Base-by-base conservation (phyloP, 441 rosid species). In the Populus hybrid region DNA sequence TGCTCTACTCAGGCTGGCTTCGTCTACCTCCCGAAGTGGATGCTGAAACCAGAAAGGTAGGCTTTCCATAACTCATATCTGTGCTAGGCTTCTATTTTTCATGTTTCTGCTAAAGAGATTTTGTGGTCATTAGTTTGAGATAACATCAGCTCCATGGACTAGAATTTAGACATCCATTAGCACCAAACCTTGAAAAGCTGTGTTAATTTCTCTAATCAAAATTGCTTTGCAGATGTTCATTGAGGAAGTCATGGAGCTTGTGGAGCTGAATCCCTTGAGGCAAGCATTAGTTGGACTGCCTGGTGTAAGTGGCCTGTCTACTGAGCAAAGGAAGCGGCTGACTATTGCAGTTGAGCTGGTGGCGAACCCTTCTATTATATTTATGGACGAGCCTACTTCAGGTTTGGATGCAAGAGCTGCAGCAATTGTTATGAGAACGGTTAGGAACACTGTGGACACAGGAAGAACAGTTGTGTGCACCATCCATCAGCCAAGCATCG, bases 1-100 rank as follows among this genome's bases (percentile, higher is more conserved):
- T 88, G 81, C 79, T 88, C 26, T 86, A 85, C 79, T 88, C 91
- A 21, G 88, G 86, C 28, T 88, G 89, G 91, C 88, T 88, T 42
- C 87, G 89, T 61, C 76, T 85, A 23, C 79, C 91, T 30, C 30
- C 73, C 16, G 84, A 86, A 72, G 86, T 88, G 6, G 42, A 84
- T 50, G 57, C 42, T 5, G 79, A 84, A 78, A 89, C 88, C 70
- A 82, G 91, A 79, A 80, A 86, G 90, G 90, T 87, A 72, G 30
- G 10, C 24, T 46, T 73, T 14, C 20, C 4, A 20, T 20, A 8
- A 8, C 40, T 64, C 50, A 18, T 35, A 64, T 28, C 65, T 26
- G 6, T 36, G 28, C 46, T 42, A 14, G 20, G 12, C 63, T 38
- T 73, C 40, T 46, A 34, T 63, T 6, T 70, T 66, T 42, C n/a